Base-by-base conservation (phyloP, 2,329 filamentous ascomycete species). In the Botryotinia narcissicola region DNA sequence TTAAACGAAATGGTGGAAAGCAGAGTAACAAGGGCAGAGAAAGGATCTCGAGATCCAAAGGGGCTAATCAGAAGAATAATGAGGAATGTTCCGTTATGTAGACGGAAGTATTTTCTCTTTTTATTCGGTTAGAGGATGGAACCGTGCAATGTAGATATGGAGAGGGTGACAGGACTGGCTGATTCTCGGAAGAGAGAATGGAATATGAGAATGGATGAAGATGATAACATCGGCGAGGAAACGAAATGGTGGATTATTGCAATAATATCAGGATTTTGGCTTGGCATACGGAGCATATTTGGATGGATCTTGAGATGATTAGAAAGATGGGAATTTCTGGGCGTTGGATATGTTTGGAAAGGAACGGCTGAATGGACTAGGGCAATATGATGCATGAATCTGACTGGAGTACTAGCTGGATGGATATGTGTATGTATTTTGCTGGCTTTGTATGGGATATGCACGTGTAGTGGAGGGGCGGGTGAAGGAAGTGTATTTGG, bases 21-120 rank as follows among this genome's bases (percentile, higher is more conserved):
- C 87, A 85, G 57, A 86, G 84, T 67, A 90, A 92, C 75, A 93
- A 93, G 80, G 90, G 90, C 72, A 88, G 93, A 72, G 93, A 95
- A 79, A 90, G 91, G 73, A 89, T 98, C 75, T 95, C 92, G 14
- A 88, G 95, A 73, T 95, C 91, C 77, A 93, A 94, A 76, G 90
- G 66, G 5, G 67, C 93, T 72, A 92, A 92, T 80, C 92, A 91
- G 81, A 92, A 95, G 81, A 93, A 95, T 79, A 94, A 98, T 77
- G 94, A 93, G 70, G 94, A 98, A 76, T 98, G 95, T 82, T 84
- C 87, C 71, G 86, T 97, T 69, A 97, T 97, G 94, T 97, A 84
- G 76, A 57, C 62, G 42, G 35, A 32, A 5, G 2, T 18, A 20
- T 67, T 22, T n/a, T 44, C 59, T 57, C 1, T 12, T 57, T 68